Evolutionary conservation across 2,329 filamentous ascomycete species (phyloP), one percentile per base, ranked within the genome.

Genomic region (Phyllosticta citriasiana): DNA sequence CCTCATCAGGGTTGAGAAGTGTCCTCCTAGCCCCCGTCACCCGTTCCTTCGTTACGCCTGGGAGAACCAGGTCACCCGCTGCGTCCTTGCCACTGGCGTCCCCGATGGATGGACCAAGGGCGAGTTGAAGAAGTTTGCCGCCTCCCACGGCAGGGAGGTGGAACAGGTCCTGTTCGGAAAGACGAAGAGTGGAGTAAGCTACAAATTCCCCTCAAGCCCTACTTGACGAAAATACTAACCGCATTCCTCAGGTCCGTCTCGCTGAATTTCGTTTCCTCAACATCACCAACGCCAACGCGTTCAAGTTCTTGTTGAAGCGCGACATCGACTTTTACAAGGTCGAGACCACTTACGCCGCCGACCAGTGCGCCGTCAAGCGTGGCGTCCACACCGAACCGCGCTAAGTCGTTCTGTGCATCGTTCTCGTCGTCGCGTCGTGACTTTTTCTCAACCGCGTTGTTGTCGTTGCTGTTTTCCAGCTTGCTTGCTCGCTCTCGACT

Each of bases 211-310:
- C 19, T 22, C 19, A 22, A 22, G 19, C 19, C 19, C 19, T 22
- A 22, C 19, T 22, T 2, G 19, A 22, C 19, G 19, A 22, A 22
- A 12, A 27, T 40, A 10, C 67, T 68, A 60, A 68, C 22, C 14
- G 25, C 24, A 33, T 2, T 26, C 22, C 25, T 19, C 60, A 80
- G 77, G 69, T 71, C 33, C 72, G 74, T 51, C 75, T 71, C 33
- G 73, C 79, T n/a, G 70, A 74, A 30, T 80, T 80, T 65, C 77
- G 78, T 8, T 81, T 82, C 67, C 73, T 71, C 53, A 77, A 72
- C 63, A 77, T 81, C 61, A 70, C 72, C 25, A 69, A 80, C 59
- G 78, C 79, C 0, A 72, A 78, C 16, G 70, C 69, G 22, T 81
- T 82, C 71, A 76, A 73, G 60, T 68, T 70, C 2, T 62, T 69